Conservation (phyloP, 176 grass and related monocot species). For the Hordeum vulgare region MorexV3_pseudomolecules_assembly NC_058520.1:559007646-559008145, state of each 20-base stretch:
- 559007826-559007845: background rate
- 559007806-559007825: slow-evolving; percentile 15
- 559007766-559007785: background rate
- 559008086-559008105: background rate
- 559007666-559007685: background rate
- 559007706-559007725: background rate
- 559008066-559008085: background rate
- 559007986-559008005: background rate
- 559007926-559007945: background rate
- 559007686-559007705: background rate
- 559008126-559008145: background rate
- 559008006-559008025: background rate
- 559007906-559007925: slow-evolving; percentile 31
- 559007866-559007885: slow-evolving; percentile 42
- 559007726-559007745: background rate
- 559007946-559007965: background rate
- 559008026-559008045: background rate
- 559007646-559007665: background rate
- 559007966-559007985: background rate
- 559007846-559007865: background rate
- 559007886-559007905: slow-evolving; percentile 61
- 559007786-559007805: background rate
- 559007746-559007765: background rate
- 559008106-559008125: background rate
- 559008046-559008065: background rate